These are phyloP conservation scores for Myriosclerotinia curreyana DNA, from an alignment of 2,329 filamentous ascomycete genomes.

Conservation along the genomic window DNA sequence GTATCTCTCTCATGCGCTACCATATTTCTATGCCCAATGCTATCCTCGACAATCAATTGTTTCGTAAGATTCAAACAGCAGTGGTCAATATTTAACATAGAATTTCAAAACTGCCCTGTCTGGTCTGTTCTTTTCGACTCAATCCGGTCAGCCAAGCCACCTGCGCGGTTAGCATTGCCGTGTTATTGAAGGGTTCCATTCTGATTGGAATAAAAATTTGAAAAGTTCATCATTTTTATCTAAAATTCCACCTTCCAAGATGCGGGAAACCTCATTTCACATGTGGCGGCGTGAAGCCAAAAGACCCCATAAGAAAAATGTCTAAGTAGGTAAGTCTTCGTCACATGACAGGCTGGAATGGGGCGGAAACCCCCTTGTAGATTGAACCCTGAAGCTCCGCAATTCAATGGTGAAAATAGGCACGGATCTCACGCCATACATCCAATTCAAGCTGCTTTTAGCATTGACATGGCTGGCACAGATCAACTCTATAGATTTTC, in stretches of 20 bases:
- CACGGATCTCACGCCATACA: constrained; percentile 18
- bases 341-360: neutral
- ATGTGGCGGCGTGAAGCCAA: neutral
- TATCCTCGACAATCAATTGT: neutral
- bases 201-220: neutral
- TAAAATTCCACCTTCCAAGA: constrained; percentile 11
- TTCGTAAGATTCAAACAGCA: neutral
- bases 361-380: neutral
- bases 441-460: constrained; percentile 15
- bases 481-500: neutral
- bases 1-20: constrained; percentile 10
- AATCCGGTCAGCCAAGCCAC: neutral
- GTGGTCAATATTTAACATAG: neutral
- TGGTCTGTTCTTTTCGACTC: neutral
- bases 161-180: neutral
- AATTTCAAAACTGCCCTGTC: neutral
- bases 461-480: neutral
- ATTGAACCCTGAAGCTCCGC: neutral
- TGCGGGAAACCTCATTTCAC: neutral
- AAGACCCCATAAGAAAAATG: neutral
- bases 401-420: constrained; percentile 17
- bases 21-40: constrained; percentile 4
- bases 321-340: neutral
- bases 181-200: neutral
- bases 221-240: constrained; percentile 13